Percentiles rank a stretch among this genome's conserved stretches.
These are phyloP conservation scores for Peniophora sp. DNA, from an alignment of 1,284 basidiomycete species.

Conservation along the genomic window DNA sequence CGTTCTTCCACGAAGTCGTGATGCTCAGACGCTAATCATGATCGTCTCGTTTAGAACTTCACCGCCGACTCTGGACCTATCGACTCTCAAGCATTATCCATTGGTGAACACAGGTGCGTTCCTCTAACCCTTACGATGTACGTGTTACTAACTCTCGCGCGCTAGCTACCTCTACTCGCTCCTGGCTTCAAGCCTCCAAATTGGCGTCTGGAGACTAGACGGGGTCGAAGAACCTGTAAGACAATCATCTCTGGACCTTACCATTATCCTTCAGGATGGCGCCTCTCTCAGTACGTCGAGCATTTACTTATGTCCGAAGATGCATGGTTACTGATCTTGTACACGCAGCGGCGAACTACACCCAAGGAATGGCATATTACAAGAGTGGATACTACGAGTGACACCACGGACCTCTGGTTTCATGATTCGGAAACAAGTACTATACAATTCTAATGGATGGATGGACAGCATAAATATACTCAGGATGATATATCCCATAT, in stretches of 20 bases:
- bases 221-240: not conserved
- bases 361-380: not conserved
- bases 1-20: not conserved
- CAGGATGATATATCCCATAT: too few relatives aligned
- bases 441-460: too few relatives aligned
- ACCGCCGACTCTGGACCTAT: too few relatives aligned
- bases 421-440: too few relatives aligned
- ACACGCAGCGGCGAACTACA: not conserved
- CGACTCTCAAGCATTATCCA: too few relatives aligned
- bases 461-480: too few relatives aligned
- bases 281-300: not conserved
- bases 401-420: too few relatives aligned
- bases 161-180: constrained; percentile 3
- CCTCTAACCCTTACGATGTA: too few relatives aligned
- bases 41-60: too few relatives aligned
- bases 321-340: not conserved
- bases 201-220: not conserved
- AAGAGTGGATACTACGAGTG: too few relatives aligned
- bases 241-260: not conserved
- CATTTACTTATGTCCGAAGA: not conserved
- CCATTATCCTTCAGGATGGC: not conserved
- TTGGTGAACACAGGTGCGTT: too few relatives aligned
- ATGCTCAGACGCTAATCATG: too few relatives aligned
- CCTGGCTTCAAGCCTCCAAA: not conserved
- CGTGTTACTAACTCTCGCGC: not conserved